These are phyloP conservation scores for Nitzschia sp. DNA, from an alignment of 108 stramenopile genomes.

Conservation along the genomic window DNA sequence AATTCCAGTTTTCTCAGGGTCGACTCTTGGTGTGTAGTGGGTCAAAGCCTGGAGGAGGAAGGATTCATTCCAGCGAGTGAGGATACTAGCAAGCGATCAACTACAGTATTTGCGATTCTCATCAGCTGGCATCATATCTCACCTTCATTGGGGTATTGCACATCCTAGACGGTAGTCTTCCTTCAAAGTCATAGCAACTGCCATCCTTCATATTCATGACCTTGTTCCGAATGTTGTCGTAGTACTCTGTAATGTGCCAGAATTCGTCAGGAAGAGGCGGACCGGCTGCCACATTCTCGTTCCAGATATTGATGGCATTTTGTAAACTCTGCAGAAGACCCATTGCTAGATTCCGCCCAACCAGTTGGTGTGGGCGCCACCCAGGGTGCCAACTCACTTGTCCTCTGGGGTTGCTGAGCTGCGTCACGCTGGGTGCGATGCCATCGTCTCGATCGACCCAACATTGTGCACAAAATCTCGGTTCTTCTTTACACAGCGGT, in stretches of 20 bases:
- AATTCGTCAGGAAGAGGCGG: conserved; percentile 76
- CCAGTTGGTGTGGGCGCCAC: conserved; percentile 77
- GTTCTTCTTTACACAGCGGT: conserved; percentile 45
- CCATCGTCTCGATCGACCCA: conserved; percentile 67
- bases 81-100: too few species aligned
- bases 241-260: conserved; percentile 71
- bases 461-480: conserved; percentile 59
- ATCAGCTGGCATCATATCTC: too few species aligned
- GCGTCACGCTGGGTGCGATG: conserved; percentile 35
- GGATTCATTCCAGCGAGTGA: too few species aligned
- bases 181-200: conserved; percentile 46
- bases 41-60: conserved; percentile 55
- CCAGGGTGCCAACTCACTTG: conserved; percentile 70
- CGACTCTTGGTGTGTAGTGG: conserved; percentile 75
- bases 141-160: conserved; percentile 65
- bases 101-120: too few species aligned
- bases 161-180: conserved; percentile 42
- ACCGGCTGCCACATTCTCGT: conserved; percentile 62
- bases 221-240: conserved; percentile 62
- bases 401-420: conserved; percentile 17
- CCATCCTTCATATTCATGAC: conserved; percentile 24
- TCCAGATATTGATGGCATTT: conserved; percentile 65
- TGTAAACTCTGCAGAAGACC: conserved; percentile 56
- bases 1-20: conserved; percentile 57
- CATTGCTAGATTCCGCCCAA: conserved; percentile 63